phyloP scores from a whole-genome alignment of 192 early-diverging fungal species.

The Powellomyces hirtus region DNA sequence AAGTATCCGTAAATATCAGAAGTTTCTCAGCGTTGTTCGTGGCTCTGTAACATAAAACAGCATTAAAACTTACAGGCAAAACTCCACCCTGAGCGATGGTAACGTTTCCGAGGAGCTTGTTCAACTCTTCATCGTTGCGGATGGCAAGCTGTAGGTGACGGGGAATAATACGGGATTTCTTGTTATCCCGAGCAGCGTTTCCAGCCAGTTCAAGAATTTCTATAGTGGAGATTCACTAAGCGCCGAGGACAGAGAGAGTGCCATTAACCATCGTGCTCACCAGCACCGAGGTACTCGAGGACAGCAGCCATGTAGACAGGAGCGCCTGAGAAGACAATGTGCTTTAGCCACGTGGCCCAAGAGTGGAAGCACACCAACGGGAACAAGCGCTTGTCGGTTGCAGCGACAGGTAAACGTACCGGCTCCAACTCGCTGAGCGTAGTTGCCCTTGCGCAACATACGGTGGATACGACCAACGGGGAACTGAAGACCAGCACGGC shows the following conservation, averaged over 20 bases:
- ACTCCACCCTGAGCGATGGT: slow-evolving; percentile 95
- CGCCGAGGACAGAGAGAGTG: too few species aligned
- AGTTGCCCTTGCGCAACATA: slow-evolving; percentile 91
- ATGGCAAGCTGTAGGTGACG: slow-evolving; percentile 93
- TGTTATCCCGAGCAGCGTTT: slow-evolving; percentile 93
- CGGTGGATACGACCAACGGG: slow-evolving; percentile 89
- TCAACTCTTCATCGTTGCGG: slow-evolving; percentile 93
- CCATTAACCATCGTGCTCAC: too few species aligned
- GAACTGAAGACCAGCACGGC: slow-evolving; percentile 93
- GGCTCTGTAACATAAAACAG: too few species aligned
- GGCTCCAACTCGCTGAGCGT: slow-evolving; percentile 89
- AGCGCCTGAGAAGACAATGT: slow-evolving; percentile 62
- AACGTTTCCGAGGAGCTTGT: slow-evolving; percentile 85
- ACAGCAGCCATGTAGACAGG: slow-evolving; percentile 96
- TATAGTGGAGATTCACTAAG: too few species aligned
- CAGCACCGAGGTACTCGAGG: slow-evolving; percentile 91
- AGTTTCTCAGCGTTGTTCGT: neutral
- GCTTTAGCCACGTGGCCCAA: too few species aligned
- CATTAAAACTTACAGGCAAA: slow-evolving; percentile 45
- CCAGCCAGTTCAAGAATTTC: slow-evolving; percentile 96
- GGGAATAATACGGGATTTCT: slow-evolving; percentile 94
- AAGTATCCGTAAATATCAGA: too few species aligned
- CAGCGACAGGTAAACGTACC: slow-evolving; percentile 34
- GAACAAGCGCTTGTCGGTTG: too few species aligned
- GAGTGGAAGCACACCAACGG: too few species aligned